Evolutionary conservation across 2,329 filamentous ascomycete genomes (phyloP), one percentile per base, ranked within the genome.

Genomic region (Atkinsonella texensis): DNA sequence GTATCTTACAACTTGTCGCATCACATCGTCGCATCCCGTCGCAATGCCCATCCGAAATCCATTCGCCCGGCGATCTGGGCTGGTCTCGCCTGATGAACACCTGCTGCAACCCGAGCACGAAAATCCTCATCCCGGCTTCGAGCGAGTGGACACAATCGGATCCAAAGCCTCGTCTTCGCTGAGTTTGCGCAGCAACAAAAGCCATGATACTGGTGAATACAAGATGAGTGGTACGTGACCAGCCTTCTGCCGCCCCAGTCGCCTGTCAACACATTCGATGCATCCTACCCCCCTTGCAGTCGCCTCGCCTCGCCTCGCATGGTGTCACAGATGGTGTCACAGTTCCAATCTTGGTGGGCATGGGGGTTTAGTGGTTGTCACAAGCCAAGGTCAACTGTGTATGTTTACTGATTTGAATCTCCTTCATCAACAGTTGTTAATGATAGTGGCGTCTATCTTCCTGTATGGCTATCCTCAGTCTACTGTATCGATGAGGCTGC

Each of bases 371-470:
- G n/a, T 32, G 46, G 49, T 50, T 42, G 54, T 58, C 58, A 60
- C 60, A 57, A 59, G 58, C 60, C 60, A 57, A 59, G 57, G 62
- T 53, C n/a, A 12, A 18, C 32, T n/a, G 46, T 48, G 11, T 3
- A 28, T 31, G 23, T 54, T 54, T 45, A 28, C 18, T 53, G n/a
- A 53, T 39, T 15, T 38, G 44, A 32, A 38, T 6, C 23, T 7
- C 52, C 52, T 49, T 31, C 46, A 48, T 32, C 43, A 51, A 55
- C 66, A 96, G 91, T 96, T 58, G 93, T 97, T 67, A 94, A 95
- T 65, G 90, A 95, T 69, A 94, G 87, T 67, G 91, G 91, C 58
- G 86, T 95, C 55, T 97, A 95, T 71, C 80, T 97, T 59, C 91
- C 91, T 60, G 89, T 93, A 82, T 9, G 50, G 11, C 12, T n/a